Base-by-base conservation (phyloP, 176 grass and related monocot genomes). In the Saccharum spontaneum region DNA sequence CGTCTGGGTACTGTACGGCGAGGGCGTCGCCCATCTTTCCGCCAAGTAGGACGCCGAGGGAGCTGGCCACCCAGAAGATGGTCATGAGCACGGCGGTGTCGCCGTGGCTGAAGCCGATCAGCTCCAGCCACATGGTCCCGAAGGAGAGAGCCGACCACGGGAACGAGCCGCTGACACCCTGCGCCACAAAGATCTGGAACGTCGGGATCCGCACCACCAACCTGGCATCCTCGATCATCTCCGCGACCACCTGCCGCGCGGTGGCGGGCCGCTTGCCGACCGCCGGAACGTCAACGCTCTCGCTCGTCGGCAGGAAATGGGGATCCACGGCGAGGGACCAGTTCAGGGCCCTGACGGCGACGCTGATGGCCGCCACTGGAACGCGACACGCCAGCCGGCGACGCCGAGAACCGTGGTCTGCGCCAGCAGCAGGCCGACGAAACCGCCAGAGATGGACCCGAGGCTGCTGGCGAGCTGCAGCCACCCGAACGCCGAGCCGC, bases 401-500 rank as follows among this genome's bases (percentile, higher is more conserved):
- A 98, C 83, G n/a, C 89, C 91, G 10, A 98, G 80, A 20, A 95
- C 65, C 16, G 95, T 89, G 45, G 91, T 93, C 4, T 92, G 92
- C 17, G 91, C 93, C 4, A 98, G 77, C 28, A 28, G 28, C 28
- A 28, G 28, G 28, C 82, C 79, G 4, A 94, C 73, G 49, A 95
- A 94, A 7, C 79, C 68, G 18, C 96, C 96, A 10, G 89, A 83
- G 71, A 98, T 94, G 62, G 89, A 89, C 5, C 96, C 96, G 0
- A 98, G 54, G 82, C 84, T 72, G 69, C 96, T 90, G 6, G 96
- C 87, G 4, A 95, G 82, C 70, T 87, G 83, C 46, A 98, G 44
- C 93, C 93, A 98, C 69, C 96, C 93, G 76, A 98, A 98, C 20
- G 96, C 96, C 4, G 91, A 67, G 16, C 96, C 93, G 7, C 93